Evolutionary conservation across 2,329 filamentous ascomycete species (phyloP).

Genomic region (Nemania serpens): DNA sequence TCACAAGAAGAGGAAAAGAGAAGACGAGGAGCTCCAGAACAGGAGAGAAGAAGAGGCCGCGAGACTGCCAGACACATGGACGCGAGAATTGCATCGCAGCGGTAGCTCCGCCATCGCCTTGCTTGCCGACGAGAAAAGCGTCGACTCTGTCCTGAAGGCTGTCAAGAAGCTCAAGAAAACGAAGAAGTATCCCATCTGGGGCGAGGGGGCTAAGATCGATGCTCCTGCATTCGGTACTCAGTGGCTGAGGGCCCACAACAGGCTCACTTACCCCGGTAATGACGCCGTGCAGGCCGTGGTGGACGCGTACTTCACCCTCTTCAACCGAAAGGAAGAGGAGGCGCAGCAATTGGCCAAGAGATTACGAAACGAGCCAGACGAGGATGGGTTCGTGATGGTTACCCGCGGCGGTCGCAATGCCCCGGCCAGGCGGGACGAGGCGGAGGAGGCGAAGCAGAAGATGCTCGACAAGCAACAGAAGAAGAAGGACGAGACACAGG

Average conservation of each 20-base stretch:
- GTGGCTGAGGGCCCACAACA: slow-evolving; percentile 69
- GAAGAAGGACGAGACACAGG: slow-evolving; percentile 65
- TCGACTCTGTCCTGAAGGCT: slow-evolving; percentile 78
- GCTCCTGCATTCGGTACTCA: slow-evolving; percentile 61
- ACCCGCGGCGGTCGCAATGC: slow-evolving; percentile 75
- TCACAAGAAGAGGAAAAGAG: slow-evolving; percentile 58
- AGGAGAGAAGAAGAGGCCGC: slow-evolving; percentile 61
- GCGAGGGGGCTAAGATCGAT: slow-evolving; percentile 61
- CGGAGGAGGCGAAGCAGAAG: slow-evolving; percentile 61
- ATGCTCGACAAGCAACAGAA: slow-evolving; percentile 67
- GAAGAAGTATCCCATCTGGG: slow-evolving; percentile 71
- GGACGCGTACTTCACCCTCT: slow-evolving; percentile 86
- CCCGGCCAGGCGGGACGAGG: slow-evolving; percentile 75
- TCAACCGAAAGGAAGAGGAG: slow-evolving; percentile 71
- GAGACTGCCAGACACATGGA: slow-evolving; percentile 73
- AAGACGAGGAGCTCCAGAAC: slow-evolving; percentile 45
- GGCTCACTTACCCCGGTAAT: slow-evolving; percentile 71
- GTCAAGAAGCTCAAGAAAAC: slow-evolving; percentile 64
- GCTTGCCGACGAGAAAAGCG: slow-evolving; percentile 81
- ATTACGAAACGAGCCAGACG: slow-evolving; percentile 80
- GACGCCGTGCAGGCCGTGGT: slow-evolving; percentile 71
- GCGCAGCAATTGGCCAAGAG: slow-evolving; percentile 65
- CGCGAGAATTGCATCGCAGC: slow-evolving; percentile 69
- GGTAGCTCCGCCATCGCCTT: slow-evolving; percentile 81
- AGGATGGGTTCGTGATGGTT: slow-evolving; percentile 94